Evolutionary conservation across 495 filamentous ascomycete species (phyloP).

Genomic region (Talaromyces borbonicus): DNA sequence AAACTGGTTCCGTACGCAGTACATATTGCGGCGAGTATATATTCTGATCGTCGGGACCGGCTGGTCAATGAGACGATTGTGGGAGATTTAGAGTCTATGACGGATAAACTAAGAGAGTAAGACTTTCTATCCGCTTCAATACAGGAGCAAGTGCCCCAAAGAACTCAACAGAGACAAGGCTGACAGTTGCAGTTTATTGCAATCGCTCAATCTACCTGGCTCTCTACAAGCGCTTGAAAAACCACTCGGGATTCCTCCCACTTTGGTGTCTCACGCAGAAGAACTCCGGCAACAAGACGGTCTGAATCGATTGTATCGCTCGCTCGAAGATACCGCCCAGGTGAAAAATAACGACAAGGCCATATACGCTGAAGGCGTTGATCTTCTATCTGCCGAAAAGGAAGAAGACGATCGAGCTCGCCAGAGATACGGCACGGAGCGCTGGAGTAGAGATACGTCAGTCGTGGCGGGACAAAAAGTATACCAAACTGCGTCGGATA

Average conservation of each 20-base stretch:
- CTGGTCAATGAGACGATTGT: conserved; percentile 79
- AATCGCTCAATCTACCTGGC: conserved; percentile 80
- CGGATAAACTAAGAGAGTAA: conserved; percentile 64
- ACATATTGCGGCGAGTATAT: conserved; percentile 89
- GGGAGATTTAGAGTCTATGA: conserved; percentile 73
- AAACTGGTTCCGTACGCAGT: conserved; percentile 94
- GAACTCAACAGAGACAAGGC: too few relatives aligned
- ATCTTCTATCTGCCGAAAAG: conserved; percentile 66
- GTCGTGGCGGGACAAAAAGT: conserved; percentile 61
- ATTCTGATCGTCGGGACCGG: conserved; percentile 82
- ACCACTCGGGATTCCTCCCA: conserved; percentile 81
- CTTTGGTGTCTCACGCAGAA: conserved; percentile 79
- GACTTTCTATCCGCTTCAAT: conserved; percentile 8
- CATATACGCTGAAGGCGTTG: conserved; percentile 72
- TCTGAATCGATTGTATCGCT: conserved; percentile 57
- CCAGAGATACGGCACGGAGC: conserved; percentile 74
- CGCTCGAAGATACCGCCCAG: conserved; percentile 78
- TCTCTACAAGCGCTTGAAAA: conserved; percentile 93
- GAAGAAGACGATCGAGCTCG: conserved; percentile 70
- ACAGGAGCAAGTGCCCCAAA: neutral
- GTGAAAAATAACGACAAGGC: conserved; percentile 65
- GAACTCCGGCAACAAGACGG: conserved; percentile 93
- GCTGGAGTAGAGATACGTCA: conserved; percentile 68
- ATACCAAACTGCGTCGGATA: conserved; percentile 64
- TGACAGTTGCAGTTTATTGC: conserved; percentile 41